Evolutionary conservation across 2,329 filamentous ascomycete species (phyloP).

Genomic region (Aspergillus cejpii): DNA sequence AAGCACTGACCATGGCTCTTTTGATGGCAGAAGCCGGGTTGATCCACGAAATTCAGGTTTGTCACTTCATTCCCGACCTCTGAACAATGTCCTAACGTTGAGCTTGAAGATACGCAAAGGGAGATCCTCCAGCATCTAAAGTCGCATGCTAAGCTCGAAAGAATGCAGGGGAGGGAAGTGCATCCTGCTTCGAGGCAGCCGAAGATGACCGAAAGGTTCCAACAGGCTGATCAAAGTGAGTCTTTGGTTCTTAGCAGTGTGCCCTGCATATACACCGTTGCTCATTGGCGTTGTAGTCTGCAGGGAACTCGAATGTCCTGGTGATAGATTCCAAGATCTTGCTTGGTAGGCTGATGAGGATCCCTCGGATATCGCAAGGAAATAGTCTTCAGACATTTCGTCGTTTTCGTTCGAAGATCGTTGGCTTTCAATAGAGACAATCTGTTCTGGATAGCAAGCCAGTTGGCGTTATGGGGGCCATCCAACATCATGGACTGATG

Average conservation of each 20-base stretch:
- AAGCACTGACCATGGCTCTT: not conserved
- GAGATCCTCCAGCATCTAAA: slow-evolving; percentile 17
- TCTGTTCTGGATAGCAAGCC: not conserved
- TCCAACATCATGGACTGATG: not conserved
- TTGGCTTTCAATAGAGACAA: no score
- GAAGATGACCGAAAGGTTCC: slow-evolving; percentile 20
- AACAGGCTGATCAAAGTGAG: slow-evolving; percentile 26
- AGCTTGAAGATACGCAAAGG: slow-evolving; percentile 2
- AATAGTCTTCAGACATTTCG: no score
- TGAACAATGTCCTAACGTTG: not conserved
- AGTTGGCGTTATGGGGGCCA: not conserved
- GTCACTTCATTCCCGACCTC: not conserved
- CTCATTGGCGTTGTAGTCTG: slow-evolving; percentile 15
- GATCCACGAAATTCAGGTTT: not conserved
- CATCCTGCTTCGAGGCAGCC: slow-evolving; percentile 24
- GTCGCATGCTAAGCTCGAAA: slow-evolving; percentile 23
- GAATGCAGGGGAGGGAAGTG: slow-evolving; percentile 14
- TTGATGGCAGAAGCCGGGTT: no score
- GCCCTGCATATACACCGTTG: no score
- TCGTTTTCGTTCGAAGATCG: no score
- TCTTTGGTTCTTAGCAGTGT: no score
- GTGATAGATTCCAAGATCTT: slow-evolving; percentile 5
- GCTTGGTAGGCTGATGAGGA: slow-evolving; percentile 12
- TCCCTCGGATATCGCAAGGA: no score
- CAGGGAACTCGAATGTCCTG: slow-evolving; percentile 16